Percentiles rank a stretch among this genome's conserved stretches.
Conservation (phyloP, 352 stramenopile genomes). For the Pseudoperonospora humuli region DNA sequence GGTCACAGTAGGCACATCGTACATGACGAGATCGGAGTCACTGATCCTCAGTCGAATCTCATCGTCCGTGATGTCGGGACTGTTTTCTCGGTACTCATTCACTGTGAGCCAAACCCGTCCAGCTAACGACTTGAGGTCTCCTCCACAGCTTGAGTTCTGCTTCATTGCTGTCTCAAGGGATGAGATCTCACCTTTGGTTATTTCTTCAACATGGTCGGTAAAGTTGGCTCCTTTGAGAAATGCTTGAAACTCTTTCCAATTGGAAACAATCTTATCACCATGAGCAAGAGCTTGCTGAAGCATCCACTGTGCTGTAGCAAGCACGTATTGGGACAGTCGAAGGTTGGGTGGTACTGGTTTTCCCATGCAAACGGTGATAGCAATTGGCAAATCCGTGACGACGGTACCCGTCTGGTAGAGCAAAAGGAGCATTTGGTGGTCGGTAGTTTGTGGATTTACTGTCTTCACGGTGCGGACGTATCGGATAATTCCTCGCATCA, state of each 20-base stretch:
- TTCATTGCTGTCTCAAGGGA: constrained; percentile 25
- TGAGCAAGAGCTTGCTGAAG: constrained; percentile 16
- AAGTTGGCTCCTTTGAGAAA: constrained; percentile 24
- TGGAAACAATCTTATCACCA: constrained; percentile 20
- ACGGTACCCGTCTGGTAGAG: constrained; percentile 24
- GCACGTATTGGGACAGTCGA: constrained; percentile 11
- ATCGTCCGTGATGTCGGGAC: constrained; percentile 21
- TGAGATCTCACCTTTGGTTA: constrained; percentile 18
- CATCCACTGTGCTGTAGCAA: constrained; percentile 18
- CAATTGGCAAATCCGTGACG: constrained; percentile 24
- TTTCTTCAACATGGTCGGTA: constrained; percentile 15
- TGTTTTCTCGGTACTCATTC: constrained; percentile 14
- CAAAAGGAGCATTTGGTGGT: constrained; percentile 13
- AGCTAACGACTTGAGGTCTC: constrained; percentile 22
- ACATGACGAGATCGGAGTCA: constrained; percentile 29
- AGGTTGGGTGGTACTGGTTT: constrained; percentile 15
- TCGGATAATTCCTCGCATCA: constrained; percentile 19
- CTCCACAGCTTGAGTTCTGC: constrained; percentile 23
- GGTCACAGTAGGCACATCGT: constrained; percentile 27
- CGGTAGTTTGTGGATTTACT: constrained; percentile 16
- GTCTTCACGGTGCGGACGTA: constrained; percentile 25
- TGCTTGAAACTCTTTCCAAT: constrained; percentile 10
- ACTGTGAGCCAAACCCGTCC: constrained; percentile 19
- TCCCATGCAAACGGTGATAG: constrained; percentile 21
- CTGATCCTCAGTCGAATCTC: constrained; percentile 29